phyloP scores from a whole-genome alignment of 2,329 filamentous ascomycete genomes.

The Fusarium dlaminii region DNA sequence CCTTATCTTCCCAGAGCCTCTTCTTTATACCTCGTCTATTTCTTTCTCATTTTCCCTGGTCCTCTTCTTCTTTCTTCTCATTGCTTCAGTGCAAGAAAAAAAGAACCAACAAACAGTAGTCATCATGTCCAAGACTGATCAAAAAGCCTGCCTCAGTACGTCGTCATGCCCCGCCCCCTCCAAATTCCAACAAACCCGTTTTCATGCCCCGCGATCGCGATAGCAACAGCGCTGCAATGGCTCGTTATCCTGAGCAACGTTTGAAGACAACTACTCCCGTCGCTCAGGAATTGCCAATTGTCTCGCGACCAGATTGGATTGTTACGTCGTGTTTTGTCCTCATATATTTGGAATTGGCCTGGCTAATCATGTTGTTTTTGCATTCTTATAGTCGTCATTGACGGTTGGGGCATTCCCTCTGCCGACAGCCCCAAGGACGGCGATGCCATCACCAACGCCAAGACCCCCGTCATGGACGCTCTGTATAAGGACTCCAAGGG shows the following conservation, averaged over 20 bases:
- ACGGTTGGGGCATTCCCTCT: constrained; percentile 93
- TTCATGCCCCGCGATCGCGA: constrained; percentile 35
- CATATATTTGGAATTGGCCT: constrained; percentile 65
- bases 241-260: constrained; percentile 30
- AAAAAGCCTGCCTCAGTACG: constrained; percentile 71
- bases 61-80: constrained; percentile 19
- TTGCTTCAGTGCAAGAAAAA: constrained; percentile 23
- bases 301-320: constrained; percentile 48
- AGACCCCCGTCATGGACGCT: constrained; percentile 94
- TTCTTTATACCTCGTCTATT: constrained; percentile 28
- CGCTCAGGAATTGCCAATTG: constrained; percentile 12
- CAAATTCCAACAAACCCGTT: constrained; percentile 36
- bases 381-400: constrained; percentile 85
- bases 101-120: constrained; percentile 23
- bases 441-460: constrained; percentile 92
- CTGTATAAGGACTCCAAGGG: constrained; percentile 85
- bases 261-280: constrained; percentile 34
- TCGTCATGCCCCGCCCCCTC: constrained; percentile 45
- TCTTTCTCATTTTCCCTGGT: constrained; percentile 4
- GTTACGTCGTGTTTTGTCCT: constrained; percentile 62
- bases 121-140: constrained; percentile 64
- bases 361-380: constrained; percentile 67
- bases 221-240: constrained; percentile 16
- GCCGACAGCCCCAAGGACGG: constrained; percentile 84
- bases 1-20: constrained; percentile 20